Evolutionary conservation across 306 rosid species (phyloP).

Genomic region (Astragalus membranaceus): DNA sequence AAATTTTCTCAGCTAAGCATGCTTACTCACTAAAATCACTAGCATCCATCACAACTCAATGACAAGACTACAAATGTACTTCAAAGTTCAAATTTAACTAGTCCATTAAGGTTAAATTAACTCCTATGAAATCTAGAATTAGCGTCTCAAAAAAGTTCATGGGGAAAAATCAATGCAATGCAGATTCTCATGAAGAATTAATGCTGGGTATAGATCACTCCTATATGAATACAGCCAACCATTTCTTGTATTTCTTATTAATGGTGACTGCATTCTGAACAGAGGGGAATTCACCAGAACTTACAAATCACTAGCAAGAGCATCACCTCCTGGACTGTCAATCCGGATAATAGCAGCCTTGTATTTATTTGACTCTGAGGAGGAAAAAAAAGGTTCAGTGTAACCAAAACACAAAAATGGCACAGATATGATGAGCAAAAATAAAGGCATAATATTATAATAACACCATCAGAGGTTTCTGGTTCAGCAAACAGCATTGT

Average conservation of each 20-base stretch:
- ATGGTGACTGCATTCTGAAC: slow-evolving; percentile 9
- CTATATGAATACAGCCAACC: slow-evolving; percentile 9
- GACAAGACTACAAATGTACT: slow-evolving; percentile 7
- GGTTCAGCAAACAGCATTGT: slow-evolving; percentile 2
- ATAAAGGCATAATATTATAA: not conserved
- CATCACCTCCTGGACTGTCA: slow-evolving; percentile 99
- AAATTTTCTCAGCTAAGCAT: not conserved
- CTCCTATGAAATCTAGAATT: slow-evolving; percentile 3
- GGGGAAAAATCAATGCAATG: not conserved
- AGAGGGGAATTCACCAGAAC: slow-evolving; percentile 38
- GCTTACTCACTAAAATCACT: slow-evolving; percentile 6
- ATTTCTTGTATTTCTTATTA: slow-evolving; percentile 20
- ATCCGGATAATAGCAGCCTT: slow-evolving; percentile 93
- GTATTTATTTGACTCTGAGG: slow-evolving; percentile 65
- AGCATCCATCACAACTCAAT: slow-evolving; percentile 10
- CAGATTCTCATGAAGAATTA: slow-evolving; percentile 4
- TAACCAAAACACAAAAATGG: slow-evolving; percentile 8
- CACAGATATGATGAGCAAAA: not conserved
- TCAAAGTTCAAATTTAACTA: slow-evolving; percentile 15
- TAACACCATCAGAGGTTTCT: not conserved
- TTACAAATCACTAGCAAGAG: slow-evolving; percentile 98
- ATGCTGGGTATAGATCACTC: slow-evolving; percentile 5
- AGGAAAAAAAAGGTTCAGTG: slow-evolving; percentile 18
- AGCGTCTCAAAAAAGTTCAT: not conserved
- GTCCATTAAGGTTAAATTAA: not conserved